phyloP scores from a whole-genome alignment of 2,329 filamentous ascomycete genomes.

The Podosphaera xanthii region DNA sequence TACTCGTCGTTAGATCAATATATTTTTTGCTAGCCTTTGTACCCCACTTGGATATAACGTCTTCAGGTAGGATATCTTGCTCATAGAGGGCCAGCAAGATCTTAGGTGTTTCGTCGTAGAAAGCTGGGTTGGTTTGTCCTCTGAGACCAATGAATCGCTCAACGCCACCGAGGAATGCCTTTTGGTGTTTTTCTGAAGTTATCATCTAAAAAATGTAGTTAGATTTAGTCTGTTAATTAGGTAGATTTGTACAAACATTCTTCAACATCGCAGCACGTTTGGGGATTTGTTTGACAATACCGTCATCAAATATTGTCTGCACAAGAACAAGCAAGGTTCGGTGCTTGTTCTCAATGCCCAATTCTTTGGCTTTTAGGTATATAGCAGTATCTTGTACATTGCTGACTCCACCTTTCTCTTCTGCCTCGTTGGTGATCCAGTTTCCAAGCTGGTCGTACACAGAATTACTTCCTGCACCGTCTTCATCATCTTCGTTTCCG shows the following conservation, averaged over 20 bases:
- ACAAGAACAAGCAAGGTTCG: slow-evolving; percentile 79
- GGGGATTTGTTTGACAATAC: slow-evolving; percentile 70
- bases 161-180: slow-evolving; percentile 81
- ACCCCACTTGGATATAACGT: slow-evolving; percentile 76
- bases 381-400: slow-evolving; percentile 75
- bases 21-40: slow-evolving; percentile 97
- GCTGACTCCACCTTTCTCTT: slow-evolving; percentile 48
- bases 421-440: slow-evolving; percentile 63
- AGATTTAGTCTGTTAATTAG: neutral
- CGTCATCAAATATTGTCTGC: slow-evolving; percentile 81
- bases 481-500: slow-evolving; percentile 60
- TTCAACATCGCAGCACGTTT: slow-evolving; percentile 71
- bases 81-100: slow-evolving; percentile 77
- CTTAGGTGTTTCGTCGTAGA: slow-evolving; percentile 57
- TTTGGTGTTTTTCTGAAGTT: slow-evolving; percentile 81
- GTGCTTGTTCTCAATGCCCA: slow-evolving; percentile 87
- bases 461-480: slow-evolving; percentile 53
- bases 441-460: slow-evolving; percentile 78
- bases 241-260: slow-evolving; percentile 34
- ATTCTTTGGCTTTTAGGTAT: slow-evolving; percentile 89
- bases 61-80: slow-evolving; percentile 70
- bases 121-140: slow-evolving; percentile 55
- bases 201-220: slow-evolving; percentile 33
- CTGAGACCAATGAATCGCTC: slow-evolving; percentile 64
- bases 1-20: slow-evolving; percentile 67